Evolutionary conservation across 106 monocot genomes (phyloP).

Genomic region (Iris macrosiphon): DNA sequence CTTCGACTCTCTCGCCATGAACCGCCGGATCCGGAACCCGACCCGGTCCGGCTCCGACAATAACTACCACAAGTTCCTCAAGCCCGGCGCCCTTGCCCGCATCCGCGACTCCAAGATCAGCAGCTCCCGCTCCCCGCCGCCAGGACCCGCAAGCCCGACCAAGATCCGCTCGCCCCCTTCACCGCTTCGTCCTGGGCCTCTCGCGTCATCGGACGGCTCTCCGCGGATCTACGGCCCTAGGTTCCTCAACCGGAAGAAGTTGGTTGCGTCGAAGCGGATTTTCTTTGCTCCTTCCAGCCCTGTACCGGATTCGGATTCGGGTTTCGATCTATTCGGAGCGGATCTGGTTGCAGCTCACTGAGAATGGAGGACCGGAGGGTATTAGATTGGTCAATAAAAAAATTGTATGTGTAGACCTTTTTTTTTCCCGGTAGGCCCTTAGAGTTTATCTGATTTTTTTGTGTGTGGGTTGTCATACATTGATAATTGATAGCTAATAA

Average conservation of each 20-base stretch:
- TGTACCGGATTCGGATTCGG: background rate
- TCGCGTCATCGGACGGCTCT: background rate
- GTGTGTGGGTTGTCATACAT: too few relatives aligned
- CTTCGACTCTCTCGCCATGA: constrained; percentile 3
- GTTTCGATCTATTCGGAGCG: background rate
- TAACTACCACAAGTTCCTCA: constrained; percentile 7
- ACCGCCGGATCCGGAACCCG: constrained; percentile 1
- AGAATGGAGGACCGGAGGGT: too few relatives aligned
- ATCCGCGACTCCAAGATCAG: constrained; percentile 7
- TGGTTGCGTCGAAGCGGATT: constrained; percentile 1
- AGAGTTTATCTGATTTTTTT: too few relatives aligned
- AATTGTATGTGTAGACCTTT: too few relatives aligned
- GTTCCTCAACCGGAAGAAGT: constrained; percentile 3
- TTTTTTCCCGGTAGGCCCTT: too few relatives aligned
- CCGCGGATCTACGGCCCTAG: constrained; percentile 2
- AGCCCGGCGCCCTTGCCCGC: constrained; percentile 4
- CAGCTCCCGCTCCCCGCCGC: background rate
- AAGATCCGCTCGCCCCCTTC: too few relatives aligned
- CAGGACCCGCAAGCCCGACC: background rate
- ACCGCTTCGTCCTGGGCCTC: background rate
- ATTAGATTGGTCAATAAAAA: too few relatives aligned
- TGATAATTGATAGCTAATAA: too few relatives aligned
- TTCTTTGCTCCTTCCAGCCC: constrained; percentile 4
- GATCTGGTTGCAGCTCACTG: constrained; percentile 5
- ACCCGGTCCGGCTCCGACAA: constrained; percentile 1